Evolutionary conservation across 1,284 basidiomycete species (phyloP), one percentile per base, ranked within the genome.

Genomic region (Caloboletus firmus): DNA sequence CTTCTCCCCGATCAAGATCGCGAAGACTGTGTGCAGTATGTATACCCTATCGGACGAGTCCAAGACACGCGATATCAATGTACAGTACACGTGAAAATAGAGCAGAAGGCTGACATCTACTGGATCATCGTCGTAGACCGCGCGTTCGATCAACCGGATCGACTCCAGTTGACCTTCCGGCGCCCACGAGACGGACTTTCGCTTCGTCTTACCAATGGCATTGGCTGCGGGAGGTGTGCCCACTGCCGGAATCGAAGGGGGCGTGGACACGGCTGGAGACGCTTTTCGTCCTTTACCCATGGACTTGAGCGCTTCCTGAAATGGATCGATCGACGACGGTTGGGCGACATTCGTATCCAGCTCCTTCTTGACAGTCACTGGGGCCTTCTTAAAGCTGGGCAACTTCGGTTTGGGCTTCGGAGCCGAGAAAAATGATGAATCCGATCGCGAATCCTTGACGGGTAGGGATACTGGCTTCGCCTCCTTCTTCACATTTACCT

Each of bases 91-190:
- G 63, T 64, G 71, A 68, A 71, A 70, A 69, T 70, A 71, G 59
- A 69, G 64, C 69, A 74, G 57, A 62, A 60, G 65, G 82, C 87
- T 83, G 79, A 91, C 89, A 81, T 88, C 83, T 75, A 81, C 77
- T 65, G 81, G 80, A 77, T 91, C 90, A 71, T 91, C 89, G 62
- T 91, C 90, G 74, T 92, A 92, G 62, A 91, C 76, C 59, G 90
- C 90, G 65, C 79, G 83, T 73, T 91, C 89, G 74, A 92, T 92
- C 67, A 85, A 71, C 72, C 82, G 84, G 68, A 92, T 76, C 66
- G 80, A 76, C 74, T 84, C 87, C 60, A 92, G 81, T 66, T 82
- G 74, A 59, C 76, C 80, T 57, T 89, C 87, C 40, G 86, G 77
- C 36, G 87, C 82, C 86, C 90, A 92, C 26, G 82, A 83, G 45